Conservation (phyloP, 2,329 filamentous ascomycete species). For the Atkinsonella texensis region DNA sequence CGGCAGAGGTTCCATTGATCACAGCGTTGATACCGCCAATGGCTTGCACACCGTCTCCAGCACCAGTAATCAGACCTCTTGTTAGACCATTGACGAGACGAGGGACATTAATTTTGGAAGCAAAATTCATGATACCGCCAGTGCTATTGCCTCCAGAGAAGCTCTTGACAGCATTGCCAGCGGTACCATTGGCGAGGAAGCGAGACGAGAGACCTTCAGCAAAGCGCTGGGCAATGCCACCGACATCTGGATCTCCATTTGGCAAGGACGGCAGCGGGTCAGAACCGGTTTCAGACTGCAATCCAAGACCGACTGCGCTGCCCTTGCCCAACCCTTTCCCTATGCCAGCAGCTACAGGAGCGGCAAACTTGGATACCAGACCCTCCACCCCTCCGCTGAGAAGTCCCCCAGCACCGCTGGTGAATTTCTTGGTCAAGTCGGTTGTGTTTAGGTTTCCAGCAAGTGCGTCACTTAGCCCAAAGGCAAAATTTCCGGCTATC, state of each 20-base stretch:
- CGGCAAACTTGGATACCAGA: constrained; percentile 5
- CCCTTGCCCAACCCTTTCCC: constrained; percentile 17
- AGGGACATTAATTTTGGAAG: constrained; percentile 12
- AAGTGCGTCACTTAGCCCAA: constrained; percentile 13
- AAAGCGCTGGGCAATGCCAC: constrained; percentile 14
- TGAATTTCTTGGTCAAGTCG: constrained; percentile 1
- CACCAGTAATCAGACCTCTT: constrained; percentile 23
- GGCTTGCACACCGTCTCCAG: constrained; percentile 19
- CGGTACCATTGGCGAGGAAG: constrained; percentile 21
- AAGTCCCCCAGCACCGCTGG: neutral
- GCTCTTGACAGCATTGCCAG: constrained; percentile 12
- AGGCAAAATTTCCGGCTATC: constrained; percentile 12
- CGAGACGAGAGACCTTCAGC: constrained; percentile 18
- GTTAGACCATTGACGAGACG: constrained; percentile 23
- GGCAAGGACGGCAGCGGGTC: constrained; percentile 3
- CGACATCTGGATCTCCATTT: constrained; percentile 5
- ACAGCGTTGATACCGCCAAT: constrained; percentile 21
- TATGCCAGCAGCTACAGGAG: constrained; percentile 15
- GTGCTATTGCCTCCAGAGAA: neutral
- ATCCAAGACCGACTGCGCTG: constrained; percentile 15
- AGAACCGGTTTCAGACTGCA: constrained; percentile 15
- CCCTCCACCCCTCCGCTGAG: neutral
- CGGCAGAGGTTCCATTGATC: constrained; percentile 16
- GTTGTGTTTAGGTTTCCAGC: constrained; percentile 10
- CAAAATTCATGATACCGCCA: constrained; percentile 9